Percentiles rank a stretch among this genome's conserved stretches.
Evolutionary conservation across 257 asterid species (phyloP).

Genomic region (Solanum paucissectum): DNA sequence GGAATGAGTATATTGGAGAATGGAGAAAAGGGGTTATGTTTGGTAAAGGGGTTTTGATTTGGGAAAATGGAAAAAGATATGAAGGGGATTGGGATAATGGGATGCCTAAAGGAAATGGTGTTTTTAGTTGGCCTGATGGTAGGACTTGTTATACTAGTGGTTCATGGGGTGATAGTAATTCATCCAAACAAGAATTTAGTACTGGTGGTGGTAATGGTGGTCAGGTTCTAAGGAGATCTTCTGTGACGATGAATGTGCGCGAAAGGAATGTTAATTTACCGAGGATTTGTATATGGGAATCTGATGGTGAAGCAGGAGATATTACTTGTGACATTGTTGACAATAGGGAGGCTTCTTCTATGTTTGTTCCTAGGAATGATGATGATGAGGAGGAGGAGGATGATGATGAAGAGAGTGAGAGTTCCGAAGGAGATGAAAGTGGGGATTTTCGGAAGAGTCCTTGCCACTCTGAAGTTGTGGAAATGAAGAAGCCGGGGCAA

Average conservation of each 20-base stretch:
- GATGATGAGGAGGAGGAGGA: not conserved
- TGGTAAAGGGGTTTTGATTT: slow-evolving; percentile 16
- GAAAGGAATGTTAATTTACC: slow-evolving; percentile 7
- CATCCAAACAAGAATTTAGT: not conserved
- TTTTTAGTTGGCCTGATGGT: slow-evolving; percentile 17
- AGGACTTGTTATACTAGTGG: slow-evolving; percentile 5
- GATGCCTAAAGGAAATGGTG: slow-evolving; percentile 12
- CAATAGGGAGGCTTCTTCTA: slow-evolving; percentile 10
- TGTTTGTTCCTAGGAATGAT: slow-evolving; percentile 2
- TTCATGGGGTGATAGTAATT: not conserved
- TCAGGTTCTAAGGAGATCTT: not conserved
- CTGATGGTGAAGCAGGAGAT: slow-evolving; percentile 17
- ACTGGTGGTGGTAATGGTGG: not conserved
- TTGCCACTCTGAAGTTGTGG: slow-evolving; percentile 1
- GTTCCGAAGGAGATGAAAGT: slow-evolving; percentile 1
- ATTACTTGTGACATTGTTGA: slow-evolving; percentile 18
- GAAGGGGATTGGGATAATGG: slow-evolving; percentile 20
- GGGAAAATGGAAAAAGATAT: slow-evolving; percentile 17
- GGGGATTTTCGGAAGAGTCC: slow-evolving; percentile 6
- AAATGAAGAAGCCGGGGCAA: slow-evolving; percentile 18
- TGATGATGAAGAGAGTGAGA: not conserved
- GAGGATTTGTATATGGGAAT: slow-evolving; percentile 19
- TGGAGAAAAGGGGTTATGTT: slow-evolving; percentile 16
- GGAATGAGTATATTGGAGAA: slow-evolving; percentile 16
- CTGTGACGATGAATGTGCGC: not conserved